Conservation (phyloP, 2,329 filamentous ascomycete species). For the Didymella arachidicola region DNA sequence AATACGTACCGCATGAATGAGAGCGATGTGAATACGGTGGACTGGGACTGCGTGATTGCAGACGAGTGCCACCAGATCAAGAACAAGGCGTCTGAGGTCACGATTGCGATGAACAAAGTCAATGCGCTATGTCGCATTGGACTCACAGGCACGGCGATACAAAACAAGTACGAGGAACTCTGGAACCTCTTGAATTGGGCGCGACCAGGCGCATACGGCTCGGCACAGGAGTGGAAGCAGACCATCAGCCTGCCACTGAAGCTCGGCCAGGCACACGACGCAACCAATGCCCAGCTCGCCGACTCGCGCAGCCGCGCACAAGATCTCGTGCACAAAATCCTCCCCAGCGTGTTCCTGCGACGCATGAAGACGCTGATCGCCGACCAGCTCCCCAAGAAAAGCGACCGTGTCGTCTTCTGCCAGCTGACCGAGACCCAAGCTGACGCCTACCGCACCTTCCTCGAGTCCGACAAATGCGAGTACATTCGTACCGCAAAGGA, state of each 20-base stretch:
- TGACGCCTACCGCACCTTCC: conserved; percentile 81
- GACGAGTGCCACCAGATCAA: conserved; percentile 95
- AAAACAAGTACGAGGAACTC: conserved; percentile 96
- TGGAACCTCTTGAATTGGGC: conserved; percentile 98
- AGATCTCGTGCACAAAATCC: conserved; percentile 83
- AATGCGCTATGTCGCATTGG: conserved; percentile 94
- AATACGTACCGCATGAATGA: conserved; percentile 82
- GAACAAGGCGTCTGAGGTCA: conserved; percentile 76
- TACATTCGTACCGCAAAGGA: conserved; percentile 73
- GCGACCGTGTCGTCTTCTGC: conserved; percentile 92
- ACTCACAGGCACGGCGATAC: conserved; percentile 92
- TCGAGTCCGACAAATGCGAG: conserved; percentile 74
- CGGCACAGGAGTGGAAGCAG: conserved; percentile 76
- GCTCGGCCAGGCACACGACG: conserved; percentile 90
- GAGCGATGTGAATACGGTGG: conserved; percentile 78
- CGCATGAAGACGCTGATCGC: conserved; percentile 94
- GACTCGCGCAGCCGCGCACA: conserved; percentile 81
- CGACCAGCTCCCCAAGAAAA: conserved; percentile 92
- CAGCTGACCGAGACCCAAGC: conserved; percentile 83
- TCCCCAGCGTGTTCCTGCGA: conserved; percentile 89
- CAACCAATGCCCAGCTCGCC: conserved; percentile 82
- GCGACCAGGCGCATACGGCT: conserved; percentile 77
- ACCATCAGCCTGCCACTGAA: conserved; percentile 82
- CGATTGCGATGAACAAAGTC: conserved; percentile 85
- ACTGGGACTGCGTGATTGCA: conserved; percentile 93